These are phyloP conservation scores for Inga leiocalycina DNA, from an alignment of 306 rosid genomes.

Conservation along the genomic window DNA sequence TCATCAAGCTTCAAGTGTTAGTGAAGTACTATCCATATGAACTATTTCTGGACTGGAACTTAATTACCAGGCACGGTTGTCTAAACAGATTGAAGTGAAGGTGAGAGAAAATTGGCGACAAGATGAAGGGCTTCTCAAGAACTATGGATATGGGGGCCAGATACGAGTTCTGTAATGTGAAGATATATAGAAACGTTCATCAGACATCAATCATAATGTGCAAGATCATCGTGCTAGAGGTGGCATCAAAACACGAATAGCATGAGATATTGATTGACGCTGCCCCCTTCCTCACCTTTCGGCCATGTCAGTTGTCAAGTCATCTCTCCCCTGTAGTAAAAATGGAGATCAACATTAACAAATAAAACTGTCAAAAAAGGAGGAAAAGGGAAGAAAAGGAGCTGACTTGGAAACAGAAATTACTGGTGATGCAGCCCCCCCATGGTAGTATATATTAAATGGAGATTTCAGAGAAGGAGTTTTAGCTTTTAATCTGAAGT, in stretches of 20 bases:
- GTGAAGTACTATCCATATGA: constrained; percentile 2
- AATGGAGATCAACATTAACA: constrained; percentile 20
- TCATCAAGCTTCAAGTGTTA: constrained; percentile 20
- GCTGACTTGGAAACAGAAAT: background rate
- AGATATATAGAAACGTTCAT: constrained; percentile 3
- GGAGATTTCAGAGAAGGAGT: background rate
- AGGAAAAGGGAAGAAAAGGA: background rate
- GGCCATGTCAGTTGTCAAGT: constrained; percentile 26
- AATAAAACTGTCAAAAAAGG: background rate
- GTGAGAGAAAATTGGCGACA: constrained; percentile 93
- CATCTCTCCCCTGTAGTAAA: constrained; percentile 22
- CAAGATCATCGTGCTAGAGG: background rate
- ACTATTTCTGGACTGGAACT: constrained; percentile 2
- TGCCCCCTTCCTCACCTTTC: constrained; percentile 19
- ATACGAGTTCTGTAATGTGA: constrained; percentile 58
- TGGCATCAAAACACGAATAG: background rate
- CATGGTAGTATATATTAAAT: background rate
- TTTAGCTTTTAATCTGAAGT: too few species aligned
- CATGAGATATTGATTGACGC: constrained; percentile 22
- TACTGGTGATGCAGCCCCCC: background rate
- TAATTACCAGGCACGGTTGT: constrained; percentile 34
- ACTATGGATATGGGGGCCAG: constrained; percentile 87
- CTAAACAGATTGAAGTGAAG: constrained; percentile 86
- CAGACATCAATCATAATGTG: background rate
- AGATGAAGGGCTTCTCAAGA: constrained; percentile 81